Conservation (phyloP, 2,329 filamentous ascomycete species). For the Tympanopsis confertula region DNA sequence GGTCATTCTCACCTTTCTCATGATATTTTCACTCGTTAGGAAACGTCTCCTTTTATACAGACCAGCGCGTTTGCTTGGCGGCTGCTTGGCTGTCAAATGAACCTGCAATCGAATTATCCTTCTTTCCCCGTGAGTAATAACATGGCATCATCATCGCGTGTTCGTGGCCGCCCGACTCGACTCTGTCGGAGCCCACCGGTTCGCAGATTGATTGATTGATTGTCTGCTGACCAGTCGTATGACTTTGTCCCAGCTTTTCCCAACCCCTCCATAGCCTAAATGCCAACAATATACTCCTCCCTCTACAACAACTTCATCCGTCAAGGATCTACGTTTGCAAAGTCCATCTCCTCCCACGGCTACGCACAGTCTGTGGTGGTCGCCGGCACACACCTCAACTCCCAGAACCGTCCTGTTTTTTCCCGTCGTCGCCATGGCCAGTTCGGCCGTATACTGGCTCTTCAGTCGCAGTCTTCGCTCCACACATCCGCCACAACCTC, state of each 20-base stretch:
- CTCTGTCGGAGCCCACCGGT: too few relatives aligned
- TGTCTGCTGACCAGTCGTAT: constrained; percentile 9
- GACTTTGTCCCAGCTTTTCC: constrained; percentile 26
- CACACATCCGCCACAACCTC: constrained; percentile 36
- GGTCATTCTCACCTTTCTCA: constrained; percentile 6
- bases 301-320: constrained; percentile 78
- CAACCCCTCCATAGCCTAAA: constrained; percentile 71
- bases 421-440: constrained; percentile 43
- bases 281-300: constrained; percentile 64
- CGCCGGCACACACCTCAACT: constrained; percentile 71
- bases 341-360: constrained; percentile 82
- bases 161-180: too few relatives aligned
- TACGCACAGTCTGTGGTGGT: constrained; percentile 97
- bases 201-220: too few relatives aligned
- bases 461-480: constrained; percentile 67
- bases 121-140: constrained; percentile 49
- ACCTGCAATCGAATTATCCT: constrained; percentile 68
- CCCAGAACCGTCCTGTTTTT: constrained; percentile 55
- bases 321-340: constrained; percentile 72
- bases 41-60: constrained; percentile 10
- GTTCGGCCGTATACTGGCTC: constrained; percentile 38
- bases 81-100: constrained; percentile 86
- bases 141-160: constrained; percentile 2
- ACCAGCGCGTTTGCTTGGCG: constrained; percentile 85
- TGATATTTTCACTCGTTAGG: constrained; percentile 4